Evolutionary conservation across 345 rosid genomes (phyloP).

Genomic region (Eucalyptus virginea): DNA sequence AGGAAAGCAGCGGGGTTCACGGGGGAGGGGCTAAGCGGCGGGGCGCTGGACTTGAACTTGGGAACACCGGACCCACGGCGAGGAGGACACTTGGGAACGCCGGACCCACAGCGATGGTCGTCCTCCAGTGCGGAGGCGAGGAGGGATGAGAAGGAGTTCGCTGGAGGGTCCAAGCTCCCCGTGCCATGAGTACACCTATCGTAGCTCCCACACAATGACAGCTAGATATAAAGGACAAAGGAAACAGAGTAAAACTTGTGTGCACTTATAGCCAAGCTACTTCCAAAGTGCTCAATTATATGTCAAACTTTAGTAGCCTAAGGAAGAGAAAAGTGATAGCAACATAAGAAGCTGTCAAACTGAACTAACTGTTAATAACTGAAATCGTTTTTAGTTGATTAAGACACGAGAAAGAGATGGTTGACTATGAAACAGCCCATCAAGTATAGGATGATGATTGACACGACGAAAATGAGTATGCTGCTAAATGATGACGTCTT

Average conservation of each 20-base stretch:
- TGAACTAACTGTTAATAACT: background rate
- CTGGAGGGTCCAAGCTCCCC: conserved; percentile 21
- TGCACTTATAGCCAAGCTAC: accelerated
- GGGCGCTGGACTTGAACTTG: conserved; percentile 67
- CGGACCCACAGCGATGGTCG: conserved; percentile 48
- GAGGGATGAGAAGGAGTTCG: background rate
- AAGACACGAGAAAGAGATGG: background rate
- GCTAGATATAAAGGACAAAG: background rate
- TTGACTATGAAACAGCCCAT: background rate
- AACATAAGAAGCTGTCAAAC: accelerated
- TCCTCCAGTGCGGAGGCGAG: conserved; percentile 33
- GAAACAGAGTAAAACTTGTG: background rate
- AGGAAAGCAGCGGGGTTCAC: conserved; percentile 43
- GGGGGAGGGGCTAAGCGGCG: conserved; percentile 55
- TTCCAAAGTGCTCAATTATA: too few relatives aligned
- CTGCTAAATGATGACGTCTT: background rate
- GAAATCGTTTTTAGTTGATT: background rate
- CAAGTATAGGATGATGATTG: background rate
- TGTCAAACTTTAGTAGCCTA: background rate
- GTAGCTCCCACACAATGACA: background rate
- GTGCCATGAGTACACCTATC: conserved; percentile 6
- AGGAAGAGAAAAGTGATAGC: background rate
- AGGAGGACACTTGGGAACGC: conserved; percentile 55
- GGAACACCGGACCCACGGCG: conserved; percentile 59
- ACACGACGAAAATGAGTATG: background rate